Conservation (phyloP, 225 moss, liverwort and hornwort species). For the Bryoerythrophyllum caledonicum region DNA sequence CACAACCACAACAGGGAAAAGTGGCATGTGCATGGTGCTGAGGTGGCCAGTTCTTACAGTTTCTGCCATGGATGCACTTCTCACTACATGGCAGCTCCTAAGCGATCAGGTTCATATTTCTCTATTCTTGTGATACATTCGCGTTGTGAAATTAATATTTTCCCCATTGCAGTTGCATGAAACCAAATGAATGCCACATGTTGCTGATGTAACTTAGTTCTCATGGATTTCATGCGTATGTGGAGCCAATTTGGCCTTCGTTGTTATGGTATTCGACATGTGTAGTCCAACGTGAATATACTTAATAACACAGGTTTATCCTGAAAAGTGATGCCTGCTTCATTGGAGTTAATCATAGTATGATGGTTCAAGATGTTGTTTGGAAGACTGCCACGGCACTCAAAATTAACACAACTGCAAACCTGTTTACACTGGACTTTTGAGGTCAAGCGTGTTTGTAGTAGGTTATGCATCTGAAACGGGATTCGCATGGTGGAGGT, state of each 20-base stretch:
- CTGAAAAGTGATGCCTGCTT: no score
- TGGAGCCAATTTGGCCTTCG: background rate
- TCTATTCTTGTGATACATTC: background rate
- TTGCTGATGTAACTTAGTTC: background rate
- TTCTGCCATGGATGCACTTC: background rate
- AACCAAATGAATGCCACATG: constrained; percentile 4
- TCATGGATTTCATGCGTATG: background rate
- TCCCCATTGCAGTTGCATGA: background rate
- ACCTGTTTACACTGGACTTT: background rate
- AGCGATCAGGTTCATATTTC: background rate
- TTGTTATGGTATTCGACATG: background rate
- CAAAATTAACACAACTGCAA: background rate
- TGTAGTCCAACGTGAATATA: background rate
- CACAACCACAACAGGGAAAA: background rate
- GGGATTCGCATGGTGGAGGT: background rate
- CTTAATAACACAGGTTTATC: no score
- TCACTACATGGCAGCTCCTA: background rate
- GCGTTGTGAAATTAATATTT: background rate
- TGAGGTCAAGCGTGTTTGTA: background rate
- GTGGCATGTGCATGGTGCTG: background rate
- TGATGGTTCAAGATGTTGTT: background rate
- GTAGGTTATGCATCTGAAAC: background rate
- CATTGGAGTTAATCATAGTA: background rate
- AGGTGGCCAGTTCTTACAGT: constrained; percentile 3
- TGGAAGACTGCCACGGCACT: background rate